These are phyloP conservation scores for Aspergillus latus DNA, from an alignment of 2,329 filamentous ascomycete species.

Conservation along the genomic window DNA sequence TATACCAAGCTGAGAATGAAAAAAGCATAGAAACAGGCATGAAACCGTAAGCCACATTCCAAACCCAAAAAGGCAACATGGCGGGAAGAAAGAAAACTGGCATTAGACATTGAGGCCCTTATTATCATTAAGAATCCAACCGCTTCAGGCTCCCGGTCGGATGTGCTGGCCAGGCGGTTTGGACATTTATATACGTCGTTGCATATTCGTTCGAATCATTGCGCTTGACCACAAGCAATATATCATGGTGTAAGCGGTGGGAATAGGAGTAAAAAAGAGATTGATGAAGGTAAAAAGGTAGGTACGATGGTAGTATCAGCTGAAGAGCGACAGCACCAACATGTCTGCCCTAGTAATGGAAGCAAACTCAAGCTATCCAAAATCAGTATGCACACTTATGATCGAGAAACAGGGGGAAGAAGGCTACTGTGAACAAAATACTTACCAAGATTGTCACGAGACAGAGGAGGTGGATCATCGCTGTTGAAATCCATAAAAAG, in stretches of 20 bases:
- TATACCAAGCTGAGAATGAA: conserved; percentile 9
- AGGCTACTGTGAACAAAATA: background rate
- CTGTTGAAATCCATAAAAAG: conserved; percentile 45
- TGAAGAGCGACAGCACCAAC: background rate
- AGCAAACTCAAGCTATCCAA: conserved; percentile 2
- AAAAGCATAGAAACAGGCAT: conserved; percentile 1
- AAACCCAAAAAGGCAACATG: conserved; percentile 11
- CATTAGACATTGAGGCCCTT: conserved; percentile 4
- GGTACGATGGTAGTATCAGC: background rate
- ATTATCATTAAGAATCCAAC: conserved; percentile 35
- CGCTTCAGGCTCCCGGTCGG: background rate
- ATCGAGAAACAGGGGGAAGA: no score
- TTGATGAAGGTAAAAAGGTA: background rate
- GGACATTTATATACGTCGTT: conserved; percentile 30
- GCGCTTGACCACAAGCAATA: conserved; percentile 19
- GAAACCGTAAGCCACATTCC: conserved; percentile 3
- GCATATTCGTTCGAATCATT: conserved; percentile 32
- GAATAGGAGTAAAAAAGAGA: background rate
- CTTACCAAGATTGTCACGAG: conserved; percentile 28
- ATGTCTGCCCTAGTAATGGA: background rate
- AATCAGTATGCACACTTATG: background rate
- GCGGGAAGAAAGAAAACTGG: conserved; percentile 2
- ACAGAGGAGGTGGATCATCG: conserved; percentile 26
- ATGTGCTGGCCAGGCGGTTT: conserved; percentile 18
- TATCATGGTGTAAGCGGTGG: conserved; percentile 11